A percentile compares a stretch with the other conserved stretches of the same genome.
Evolutionary conservation across 1,139 yeast genomes (phyloP).

Genomic region (Yamadazyma blattariae): DNA sequence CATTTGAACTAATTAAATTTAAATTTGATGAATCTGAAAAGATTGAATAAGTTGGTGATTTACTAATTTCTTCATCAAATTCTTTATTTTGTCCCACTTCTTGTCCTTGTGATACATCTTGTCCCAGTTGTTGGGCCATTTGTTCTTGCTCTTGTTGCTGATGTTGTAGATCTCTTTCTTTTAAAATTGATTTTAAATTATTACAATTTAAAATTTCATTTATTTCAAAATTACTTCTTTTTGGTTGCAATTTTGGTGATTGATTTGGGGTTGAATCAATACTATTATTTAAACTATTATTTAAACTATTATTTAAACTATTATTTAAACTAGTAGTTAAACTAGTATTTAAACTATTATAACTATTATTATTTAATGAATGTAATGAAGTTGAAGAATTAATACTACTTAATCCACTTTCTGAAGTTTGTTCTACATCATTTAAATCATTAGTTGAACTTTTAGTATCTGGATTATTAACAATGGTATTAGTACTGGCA

Average conservation of each 20-base stretch:
- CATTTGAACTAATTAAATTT: slow-evolving; percentile 15
- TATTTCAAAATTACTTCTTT: slow-evolving; percentile 1
- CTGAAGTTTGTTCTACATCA: background rate
- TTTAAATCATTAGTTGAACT: background rate
- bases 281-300: background rate
- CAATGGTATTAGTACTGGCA: too few relatives aligned
- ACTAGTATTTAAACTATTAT: background rate
- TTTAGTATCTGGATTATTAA: too few relatives aligned
- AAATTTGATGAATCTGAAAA: slow-evolving; percentile 25
- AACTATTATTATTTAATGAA: too few relatives aligned
- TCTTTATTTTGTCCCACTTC: too few relatives aligned
- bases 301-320: background rate
- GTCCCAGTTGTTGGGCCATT: too few relatives aligned
- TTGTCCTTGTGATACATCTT: too few relatives aligned
- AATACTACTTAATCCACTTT: background rate
- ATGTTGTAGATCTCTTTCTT: too few relatives aligned
- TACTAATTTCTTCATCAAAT: slow-evolving; percentile 14
- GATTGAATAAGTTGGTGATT: slow-evolving; percentile 30
- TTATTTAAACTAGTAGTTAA: background rate
- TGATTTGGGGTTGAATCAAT: slow-evolving; percentile 8
- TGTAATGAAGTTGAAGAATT: background rate
- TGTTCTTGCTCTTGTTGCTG: too few relatives aligned
- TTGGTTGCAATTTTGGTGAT: slow-evolving; percentile 11
- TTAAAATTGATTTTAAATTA: slow-evolving; percentile 4
- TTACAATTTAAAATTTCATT: slow-evolving; percentile 5